Evolutionary conservation across 805 yeast species (phyloP), one percentile per base, ranked within the genome.

Genomic region (Isabelozyma heimii): DNA sequence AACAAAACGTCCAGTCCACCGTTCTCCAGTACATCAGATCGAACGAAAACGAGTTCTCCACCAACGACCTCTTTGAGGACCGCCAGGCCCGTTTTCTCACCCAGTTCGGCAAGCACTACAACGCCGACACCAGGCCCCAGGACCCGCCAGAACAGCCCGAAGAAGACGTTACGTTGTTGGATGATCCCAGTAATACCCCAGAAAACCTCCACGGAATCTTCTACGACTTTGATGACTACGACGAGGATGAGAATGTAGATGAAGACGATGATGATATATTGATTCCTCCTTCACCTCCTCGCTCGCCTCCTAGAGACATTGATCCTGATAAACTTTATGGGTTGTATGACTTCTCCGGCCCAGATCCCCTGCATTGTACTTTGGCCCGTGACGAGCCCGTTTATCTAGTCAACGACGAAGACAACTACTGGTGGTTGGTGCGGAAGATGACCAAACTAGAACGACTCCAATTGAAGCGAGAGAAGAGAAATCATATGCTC

Each of bases 341-440:
- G 0, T 70, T 91, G 30, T 89, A 87, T 58, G 91, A 91, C 45
- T 92, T 94, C 59, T 78, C 77, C 45, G 98, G 97, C 1, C 96
- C 97, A 5, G 97, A 91, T 61, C 91, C 92, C 4, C 89, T 94
- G 42, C 99, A 92, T 68, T 87, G 96, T 56, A 83, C 86, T 49
- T 76, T 92, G 9, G 64, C 72, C 16, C 83, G 89, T 54, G 91
- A 92, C 60, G 97, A 90, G 58, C 84, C 95, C 1, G 92, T 95
- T 53, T 73, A 80, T 41, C 70, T 94, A 15, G 70, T 94, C 35
- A 91, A 90, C 61, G 99, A 94, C 61, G 84, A 87, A 44, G 97
- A 94, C 67, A 80, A 89, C 52, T 94, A 94, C 69, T 94, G 99
- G 99, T 94, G 99, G 98, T 73, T 92, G 9, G 92, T 94, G 27